Evolutionary conservation across 2,329 filamentous ascomycete genomes (phyloP).

Genomic region (Phyllosticta citriasiana): DNA sequence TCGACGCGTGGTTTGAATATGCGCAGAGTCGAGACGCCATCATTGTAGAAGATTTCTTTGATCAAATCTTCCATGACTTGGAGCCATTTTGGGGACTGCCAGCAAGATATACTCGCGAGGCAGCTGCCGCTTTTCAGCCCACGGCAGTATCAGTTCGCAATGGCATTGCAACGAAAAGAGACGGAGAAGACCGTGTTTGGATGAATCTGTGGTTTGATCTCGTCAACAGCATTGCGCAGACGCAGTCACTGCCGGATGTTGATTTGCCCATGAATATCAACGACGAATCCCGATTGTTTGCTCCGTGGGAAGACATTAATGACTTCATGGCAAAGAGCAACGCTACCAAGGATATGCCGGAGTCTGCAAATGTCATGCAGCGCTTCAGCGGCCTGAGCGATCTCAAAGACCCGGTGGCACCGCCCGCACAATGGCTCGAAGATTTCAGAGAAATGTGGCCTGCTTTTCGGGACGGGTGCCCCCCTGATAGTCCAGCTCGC

Average conservation of each 20-base stretch:
- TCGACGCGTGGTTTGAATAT: conserved; percentile 39
- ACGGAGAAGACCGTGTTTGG: not conserved
- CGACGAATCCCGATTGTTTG: conserved; percentile 39
- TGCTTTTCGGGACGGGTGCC: conserved; percentile 21
- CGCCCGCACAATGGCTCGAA: conserved; percentile 21
- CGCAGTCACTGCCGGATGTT: conserved; percentile 33
- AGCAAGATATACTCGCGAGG: conserved; percentile 20
- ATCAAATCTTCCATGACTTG: conserved; percentile 42
- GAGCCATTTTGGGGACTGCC: conserved; percentile 40
- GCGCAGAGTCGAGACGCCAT: conserved; percentile 33
- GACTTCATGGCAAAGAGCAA: conserved; percentile 20
- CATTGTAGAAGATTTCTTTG: conserved; percentile 42
- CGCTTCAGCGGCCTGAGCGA: not conserved
- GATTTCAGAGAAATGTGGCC: not conserved
- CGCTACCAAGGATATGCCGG: not conserved
- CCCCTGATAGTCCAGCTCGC: conserved; percentile 27
- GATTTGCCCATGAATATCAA: conserved; percentile 40
- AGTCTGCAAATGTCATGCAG: not conserved
- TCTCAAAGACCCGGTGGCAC: conserved; percentile 16
- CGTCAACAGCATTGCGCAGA: conserved; percentile 27
- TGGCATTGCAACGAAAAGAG: conserved; percentile 25
- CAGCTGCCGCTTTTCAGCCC: not conserved
- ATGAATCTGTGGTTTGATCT: not conserved
- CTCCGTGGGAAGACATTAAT: conserved; percentile 37
- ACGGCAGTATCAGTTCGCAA: conserved; percentile 30